Evolutionary conservation across 441 rosid genomes (phyloP), one percentile per base, ranked within the genome.

Genomic region (Aleurites moluccanus): DNA sequence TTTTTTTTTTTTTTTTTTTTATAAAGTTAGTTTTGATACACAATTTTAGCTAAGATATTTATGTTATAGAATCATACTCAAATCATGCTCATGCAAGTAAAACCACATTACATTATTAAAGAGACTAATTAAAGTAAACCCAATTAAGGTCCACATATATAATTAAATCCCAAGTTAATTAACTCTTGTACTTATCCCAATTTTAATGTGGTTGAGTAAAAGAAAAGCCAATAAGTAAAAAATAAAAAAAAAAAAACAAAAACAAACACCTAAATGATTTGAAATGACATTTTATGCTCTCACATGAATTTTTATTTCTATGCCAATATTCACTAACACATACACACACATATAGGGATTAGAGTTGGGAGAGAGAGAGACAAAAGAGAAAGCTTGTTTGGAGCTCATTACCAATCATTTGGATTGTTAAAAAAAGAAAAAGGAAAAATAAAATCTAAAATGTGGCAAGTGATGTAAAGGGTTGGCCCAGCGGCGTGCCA

Each of bases 401-500:
- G 80, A 64, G 75, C 79, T 38, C 73, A 77, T 69, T 20, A 10
- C 86, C 85, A 79, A 83, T 84, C 86, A 86, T 84, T 84, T 76
- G 83, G 79, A 67, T 72, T 68, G 70, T 28, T n/a, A n/a, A 42
- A 77, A n/a, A n/a, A n/a, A n/a, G n/a, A n/a, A n/a, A n/a, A n/a
- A n/a, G n/a, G n/a, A n/a, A n/a, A n/a, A n/a, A n/a, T n/a, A n/a
- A 74, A 77, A 76, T 64, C 50, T 62, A 9, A 50, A 59, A 38
- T 67, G 84, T 80, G 75, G 77, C 73, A 64, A 70, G 67, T 63
- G 80, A 72, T 74, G 47, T 30, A 50, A 56, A 45, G 44, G 28
- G 45, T 40, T 59, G 77, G 67, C 64, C 79, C 79, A 47, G 72
- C 70, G 80, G 89, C 89, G 86, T 86, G 89, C 89, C 68, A 27